Evolutionary conservation across 495 filamentous ascomycete species (phyloP).

Genomic region (Bacidia gigantensis): DNA sequence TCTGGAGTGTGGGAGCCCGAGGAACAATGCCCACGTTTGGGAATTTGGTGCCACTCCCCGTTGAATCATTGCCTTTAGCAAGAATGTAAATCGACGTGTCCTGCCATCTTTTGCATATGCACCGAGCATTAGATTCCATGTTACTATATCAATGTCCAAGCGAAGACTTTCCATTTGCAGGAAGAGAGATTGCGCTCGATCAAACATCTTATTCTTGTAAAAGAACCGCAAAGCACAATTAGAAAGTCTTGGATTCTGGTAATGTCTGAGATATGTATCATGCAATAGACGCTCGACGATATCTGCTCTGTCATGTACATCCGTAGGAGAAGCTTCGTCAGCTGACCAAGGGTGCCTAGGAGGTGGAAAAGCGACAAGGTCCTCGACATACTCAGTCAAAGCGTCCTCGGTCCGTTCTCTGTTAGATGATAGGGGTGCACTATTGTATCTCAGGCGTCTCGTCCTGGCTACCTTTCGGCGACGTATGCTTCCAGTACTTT

Average conservation of each 20-base stretch:
- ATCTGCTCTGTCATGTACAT: slow-evolving; percentile 3
- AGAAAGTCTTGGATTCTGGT: slow-evolving; percentile 18
- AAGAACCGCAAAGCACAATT: slow-evolving; percentile 30
- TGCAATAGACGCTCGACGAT: slow-evolving; percentile 10
- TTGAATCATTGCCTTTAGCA: slow-evolving; percentile 25
- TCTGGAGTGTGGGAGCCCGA: slow-evolving; percentile 24
- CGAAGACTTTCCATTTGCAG: slow-evolving; percentile 23
- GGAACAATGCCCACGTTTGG: slow-evolving; percentile 32
- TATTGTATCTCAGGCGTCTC: too few relatives aligned
- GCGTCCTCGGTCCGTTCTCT: slow-evolving; percentile 6
- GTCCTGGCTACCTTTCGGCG: too few relatives aligned
- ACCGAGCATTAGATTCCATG: slow-evolving; percentile 33
- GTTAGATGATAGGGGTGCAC: too few relatives aligned
- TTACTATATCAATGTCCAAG: slow-evolving; percentile 21
- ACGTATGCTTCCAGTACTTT: too few relatives aligned
- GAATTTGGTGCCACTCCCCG: slow-evolving; percentile 27
- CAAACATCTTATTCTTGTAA: slow-evolving; percentile 22
- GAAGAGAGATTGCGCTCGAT: slow-evolving; percentile 22
- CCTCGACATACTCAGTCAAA: slow-evolving; percentile 5
- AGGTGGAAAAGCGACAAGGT: slow-evolving; percentile 2
- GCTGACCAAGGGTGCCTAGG: slow-evolving; percentile 2
- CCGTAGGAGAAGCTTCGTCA: neutral
- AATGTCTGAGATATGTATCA: neutral
- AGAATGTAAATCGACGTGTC: slow-evolving; percentile 20
- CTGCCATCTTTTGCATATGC: slow-evolving; percentile 26